phyloP scores from a whole-genome alignment of 163 green algal species.

The Scenedesmus sp. region DNA sequence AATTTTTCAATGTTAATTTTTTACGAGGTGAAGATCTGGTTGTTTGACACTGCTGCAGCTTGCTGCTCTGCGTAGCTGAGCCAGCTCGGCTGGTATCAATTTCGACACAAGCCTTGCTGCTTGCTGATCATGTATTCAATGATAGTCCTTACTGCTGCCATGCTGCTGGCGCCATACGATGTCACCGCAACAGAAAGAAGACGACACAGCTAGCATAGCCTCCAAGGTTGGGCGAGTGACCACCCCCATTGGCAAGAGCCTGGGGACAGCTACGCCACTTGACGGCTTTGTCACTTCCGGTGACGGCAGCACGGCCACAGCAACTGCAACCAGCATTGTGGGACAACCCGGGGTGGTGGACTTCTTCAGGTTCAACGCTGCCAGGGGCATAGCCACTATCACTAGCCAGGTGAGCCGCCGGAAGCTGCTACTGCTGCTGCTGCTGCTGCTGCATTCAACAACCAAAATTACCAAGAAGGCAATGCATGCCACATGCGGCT shows the following conservation, averaged over 20 bases:
- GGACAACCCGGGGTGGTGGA: not conserved
- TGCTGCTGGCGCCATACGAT: too few relatives aligned
- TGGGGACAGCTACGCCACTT: not conserved
- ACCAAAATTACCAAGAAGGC: too few relatives aligned
- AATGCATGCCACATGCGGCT: too few relatives aligned
- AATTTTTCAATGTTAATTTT: not conserved
- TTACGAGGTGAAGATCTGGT: not conserved
- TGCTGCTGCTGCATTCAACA: too few relatives aligned
- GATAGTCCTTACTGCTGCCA: too few relatives aligned
- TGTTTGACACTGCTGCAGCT: too few relatives aligned
- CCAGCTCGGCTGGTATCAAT: too few relatives aligned
- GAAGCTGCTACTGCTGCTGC: too few relatives aligned
- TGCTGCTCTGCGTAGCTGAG: not conserved
- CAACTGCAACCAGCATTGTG: not conserved
- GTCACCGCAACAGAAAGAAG: not conserved
- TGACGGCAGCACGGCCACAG: not conserved
- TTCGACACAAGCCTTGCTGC: too few relatives aligned
- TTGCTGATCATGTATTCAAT: too few relatives aligned
- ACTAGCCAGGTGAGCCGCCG: too few relatives aligned
- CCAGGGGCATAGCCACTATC: not conserved
- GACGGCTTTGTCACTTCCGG: not conserved
- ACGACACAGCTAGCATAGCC: not conserved
- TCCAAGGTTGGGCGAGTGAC: not conserved
- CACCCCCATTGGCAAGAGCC: constrained; percentile 5
- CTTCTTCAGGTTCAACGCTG: constrained; percentile 4